A percentile compares a stretch with the other conserved stretches of the same genome.
Evolutionary conservation across 805 yeast species (phyloP).

Genomic region (Starmerella khaoyaiensis): DNA sequence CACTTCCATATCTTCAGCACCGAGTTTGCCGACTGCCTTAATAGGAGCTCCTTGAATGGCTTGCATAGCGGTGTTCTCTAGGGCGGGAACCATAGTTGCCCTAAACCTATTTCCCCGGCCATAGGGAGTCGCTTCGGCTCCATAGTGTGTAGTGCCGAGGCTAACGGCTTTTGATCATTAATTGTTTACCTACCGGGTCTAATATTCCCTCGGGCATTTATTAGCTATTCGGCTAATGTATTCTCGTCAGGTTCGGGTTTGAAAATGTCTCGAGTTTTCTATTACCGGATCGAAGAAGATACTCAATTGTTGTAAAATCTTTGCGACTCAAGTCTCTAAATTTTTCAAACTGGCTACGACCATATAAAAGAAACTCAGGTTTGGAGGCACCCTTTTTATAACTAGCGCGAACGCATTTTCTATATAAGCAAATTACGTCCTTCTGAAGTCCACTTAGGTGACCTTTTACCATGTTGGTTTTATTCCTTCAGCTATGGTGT

Average conservation of each 20-base stretch:
- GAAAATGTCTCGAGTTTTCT: slow-evolving; percentile 60
- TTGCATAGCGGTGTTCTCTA: no score
- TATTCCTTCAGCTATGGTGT: neutral
- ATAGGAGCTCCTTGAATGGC: no score
- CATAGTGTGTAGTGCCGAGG: no score
- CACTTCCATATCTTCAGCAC: no score
- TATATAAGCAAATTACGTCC: slow-evolving; percentile 37
- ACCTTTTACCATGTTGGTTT: slow-evolving; percentile 4
- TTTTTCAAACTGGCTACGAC: slow-evolving; percentile 51
- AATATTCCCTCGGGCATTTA: neutral
- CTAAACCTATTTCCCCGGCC: no score
- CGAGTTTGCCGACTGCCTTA: no score
- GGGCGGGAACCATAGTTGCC: no score
- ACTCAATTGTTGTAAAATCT: slow-evolving; percentile 77
- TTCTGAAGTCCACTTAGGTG: slow-evolving; percentile 30
- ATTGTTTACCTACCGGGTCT: no score
- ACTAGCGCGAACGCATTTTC: slow-evolving; percentile 36
- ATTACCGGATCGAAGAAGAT: slow-evolving; percentile 63
- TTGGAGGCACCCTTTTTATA: slow-evolving; percentile 41
- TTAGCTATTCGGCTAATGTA: slow-evolving; percentile 24
- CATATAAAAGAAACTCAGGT: slow-evolving; percentile 34
- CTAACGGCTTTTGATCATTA: no score
- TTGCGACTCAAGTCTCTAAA: slow-evolving; percentile 48
- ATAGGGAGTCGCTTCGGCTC: no score
- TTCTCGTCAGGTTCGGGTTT: slow-evolving; percentile 57